Conservation (phyloP, 306 rosid species). For the Malus asiatica region DNA sequence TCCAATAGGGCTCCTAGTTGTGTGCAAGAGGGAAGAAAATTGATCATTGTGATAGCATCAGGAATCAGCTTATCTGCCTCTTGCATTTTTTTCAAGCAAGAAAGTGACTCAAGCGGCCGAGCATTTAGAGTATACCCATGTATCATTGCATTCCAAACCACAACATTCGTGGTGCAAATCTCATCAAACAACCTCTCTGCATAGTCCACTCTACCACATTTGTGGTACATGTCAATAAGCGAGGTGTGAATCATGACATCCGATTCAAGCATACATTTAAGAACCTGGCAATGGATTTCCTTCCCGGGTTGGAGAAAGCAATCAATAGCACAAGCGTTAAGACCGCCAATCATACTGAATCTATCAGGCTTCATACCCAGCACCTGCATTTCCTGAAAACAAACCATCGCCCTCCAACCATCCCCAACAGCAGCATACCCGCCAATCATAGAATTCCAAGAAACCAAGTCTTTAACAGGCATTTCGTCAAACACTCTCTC, state of each 20-base stretch:
- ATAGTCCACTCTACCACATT: constrained; percentile 32
- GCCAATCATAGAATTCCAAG: constrained; percentile 50
- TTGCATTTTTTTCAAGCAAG: constrained; percentile 39
- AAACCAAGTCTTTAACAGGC: constrained; percentile 38
- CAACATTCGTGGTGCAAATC: constrained; percentile 27
- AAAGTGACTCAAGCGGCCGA: constrained; percentile 13
- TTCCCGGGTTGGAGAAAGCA: constrained; percentile 23
- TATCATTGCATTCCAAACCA: constrained; percentile 59
- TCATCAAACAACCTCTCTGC: constrained; percentile 38
- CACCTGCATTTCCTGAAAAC: constrained; percentile 37
- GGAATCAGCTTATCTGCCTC: constrained; percentile 25
- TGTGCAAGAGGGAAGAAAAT: constrained; percentile 45
- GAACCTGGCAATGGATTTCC: constrained; percentile 40
- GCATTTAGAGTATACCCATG: constrained; percentile 31
- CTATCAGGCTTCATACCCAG: constrained; percentile 33
- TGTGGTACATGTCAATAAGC: constrained; percentile 46
- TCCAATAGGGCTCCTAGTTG: constrained; percentile 32
- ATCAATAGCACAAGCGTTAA: constrained; percentile 40
- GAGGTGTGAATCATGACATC: constrained; percentile 46
- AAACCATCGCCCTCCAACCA: constrained; percentile 22
- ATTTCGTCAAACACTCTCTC: constrained; percentile 46
- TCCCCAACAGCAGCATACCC: constrained; percentile 34
- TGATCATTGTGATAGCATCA: constrained; percentile 40
- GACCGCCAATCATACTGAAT: constrained; percentile 32
- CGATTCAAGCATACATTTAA: constrained; percentile 30